A percentile compares a stretch with the other conserved stretches of the same genome.
Evolutionary conservation across 2,329 filamentous ascomycete species (phyloP).

Genomic region (Drechslerella coelobrocha): DNA sequence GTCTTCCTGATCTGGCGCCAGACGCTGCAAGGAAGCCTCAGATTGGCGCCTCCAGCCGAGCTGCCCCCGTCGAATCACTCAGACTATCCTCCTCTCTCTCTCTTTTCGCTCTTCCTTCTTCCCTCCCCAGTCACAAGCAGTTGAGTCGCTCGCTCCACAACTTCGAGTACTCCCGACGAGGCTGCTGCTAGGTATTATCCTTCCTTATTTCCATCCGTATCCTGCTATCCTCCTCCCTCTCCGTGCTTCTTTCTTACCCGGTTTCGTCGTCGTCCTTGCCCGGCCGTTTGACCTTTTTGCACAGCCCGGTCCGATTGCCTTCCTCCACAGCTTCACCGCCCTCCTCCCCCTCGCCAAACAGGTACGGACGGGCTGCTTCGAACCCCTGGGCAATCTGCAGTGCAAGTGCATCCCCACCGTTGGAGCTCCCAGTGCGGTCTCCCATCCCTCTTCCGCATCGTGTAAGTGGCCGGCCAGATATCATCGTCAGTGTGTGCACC

Average conservation of each 20-base stretch:
- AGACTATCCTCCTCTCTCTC: not conserved
- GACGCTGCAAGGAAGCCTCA: slow-evolving; percentile 2
- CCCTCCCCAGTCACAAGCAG: no score
- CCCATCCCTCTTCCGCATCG: no score
- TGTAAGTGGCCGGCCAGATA: not conserved
- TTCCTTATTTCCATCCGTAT: not conserved
- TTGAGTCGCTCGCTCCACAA: no score
- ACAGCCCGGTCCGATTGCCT: slow-evolving; percentile 36
- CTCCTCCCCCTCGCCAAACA: not conserved
- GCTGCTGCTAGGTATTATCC: no score
- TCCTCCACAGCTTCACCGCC: slow-evolving; percentile 33
- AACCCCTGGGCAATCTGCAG: not conserved
- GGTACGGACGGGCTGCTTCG: no score
- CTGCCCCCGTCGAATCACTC: slow-evolving; percentile 21
- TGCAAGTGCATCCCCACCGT: not conserved
- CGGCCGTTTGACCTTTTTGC: slow-evolving; percentile 37
- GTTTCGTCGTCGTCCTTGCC: slow-evolving; percentile 4
- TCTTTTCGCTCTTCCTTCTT: no score
- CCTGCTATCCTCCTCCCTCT: slow-evolving; percentile 2
- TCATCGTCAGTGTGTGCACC: not conserved
- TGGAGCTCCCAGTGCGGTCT: no score
- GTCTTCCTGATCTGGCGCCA: not conserved
- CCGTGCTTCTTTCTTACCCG: slow-evolving; percentile 3
- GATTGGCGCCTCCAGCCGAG: slow-evolving; percentile 48
- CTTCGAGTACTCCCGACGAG: no score